phyloP scores from a whole-genome alignment of 2,329 filamentous ascomycete genomes.

The Fusarium oligoseptatum region DNA sequence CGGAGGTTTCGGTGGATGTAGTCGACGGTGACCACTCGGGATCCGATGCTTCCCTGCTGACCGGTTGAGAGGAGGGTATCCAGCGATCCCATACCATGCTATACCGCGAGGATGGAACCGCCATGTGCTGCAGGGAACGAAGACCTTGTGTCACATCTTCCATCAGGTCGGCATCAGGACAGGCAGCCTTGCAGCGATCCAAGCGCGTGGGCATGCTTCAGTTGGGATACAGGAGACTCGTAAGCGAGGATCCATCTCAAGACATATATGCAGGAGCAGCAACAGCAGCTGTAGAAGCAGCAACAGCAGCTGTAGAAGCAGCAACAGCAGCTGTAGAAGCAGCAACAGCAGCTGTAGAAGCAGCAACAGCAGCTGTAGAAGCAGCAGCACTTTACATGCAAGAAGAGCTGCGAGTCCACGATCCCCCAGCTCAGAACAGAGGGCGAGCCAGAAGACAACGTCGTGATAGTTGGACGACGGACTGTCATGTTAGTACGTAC shows the following conservation, averaged over 20 bases:
- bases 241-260: background rate
- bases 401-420: background rate
- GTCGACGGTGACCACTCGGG: constrained; percentile 5
- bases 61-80: background rate
- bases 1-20: constrained; percentile 14
- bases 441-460: background rate
- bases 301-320: background rate
- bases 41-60: background rate
- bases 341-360: too few relatives aligned
- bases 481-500: background rate
- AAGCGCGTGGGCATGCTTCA: constrained; percentile 15
- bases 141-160: constrained; percentile 44
- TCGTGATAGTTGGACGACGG: constrained; percentile 11
- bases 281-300: background rate
- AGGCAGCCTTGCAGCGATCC: constrained; percentile 43
- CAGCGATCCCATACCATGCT: constrained; percentile 14
- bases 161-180: constrained; percentile 23
- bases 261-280: background rate
- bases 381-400: background rate
- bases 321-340: background rate
- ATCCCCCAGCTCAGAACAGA: background rate
- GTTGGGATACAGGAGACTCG: background rate
- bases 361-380: background rate
- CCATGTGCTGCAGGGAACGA: constrained; percentile 43
- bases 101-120: constrained; percentile 44